Evolutionary conservation across 441 rosid genomes (phyloP).

Genomic region (Pelargonium citronellum): DNA sequence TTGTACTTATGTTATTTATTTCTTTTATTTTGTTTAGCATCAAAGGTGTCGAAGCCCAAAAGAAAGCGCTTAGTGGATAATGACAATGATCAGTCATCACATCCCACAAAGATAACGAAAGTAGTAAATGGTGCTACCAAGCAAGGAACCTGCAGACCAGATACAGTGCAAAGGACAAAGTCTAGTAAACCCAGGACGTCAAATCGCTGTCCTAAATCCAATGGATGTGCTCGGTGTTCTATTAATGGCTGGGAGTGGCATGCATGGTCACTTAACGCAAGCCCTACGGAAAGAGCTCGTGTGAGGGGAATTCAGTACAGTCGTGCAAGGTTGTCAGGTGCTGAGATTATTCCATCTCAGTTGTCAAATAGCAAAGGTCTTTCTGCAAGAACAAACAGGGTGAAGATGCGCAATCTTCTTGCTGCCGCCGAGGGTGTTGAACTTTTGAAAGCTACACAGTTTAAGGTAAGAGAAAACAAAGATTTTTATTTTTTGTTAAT

Average conservation of each 20-base stretch:
- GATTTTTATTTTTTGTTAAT: slow-evolving; percentile 18
- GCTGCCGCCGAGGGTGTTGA: slow-evolving; percentile 99
- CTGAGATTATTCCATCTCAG: slow-evolving; percentile 45
- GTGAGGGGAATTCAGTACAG: slow-evolving; percentile 55
- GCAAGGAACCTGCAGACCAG: slow-evolving; percentile 34
- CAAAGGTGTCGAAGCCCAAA: slow-evolving; percentile 43
- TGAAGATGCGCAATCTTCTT: slow-evolving; percentile 90
- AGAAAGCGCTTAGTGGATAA: slow-evolving; percentile 39
- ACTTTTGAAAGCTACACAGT: slow-evolving; percentile 80
- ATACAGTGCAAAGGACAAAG: slow-evolving; percentile 28
- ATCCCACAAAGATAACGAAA: slow-evolving; percentile 38
- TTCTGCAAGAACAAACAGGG: slow-evolving; percentile 97
- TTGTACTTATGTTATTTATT: slow-evolving; percentile 4
- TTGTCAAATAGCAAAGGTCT: slow-evolving; percentile 51
- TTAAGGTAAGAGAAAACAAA: slow-evolving; percentile 54
- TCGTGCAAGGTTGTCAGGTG: slow-evolving; percentile 40
- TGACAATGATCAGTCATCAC: slow-evolving; percentile 22
- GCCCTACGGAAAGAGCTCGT: slow-evolving; percentile 70
- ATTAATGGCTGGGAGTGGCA: slow-evolving; percentile 95
- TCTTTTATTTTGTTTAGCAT: slow-evolving; percentile 33
- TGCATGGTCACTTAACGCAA: slow-evolving; percentile 77
- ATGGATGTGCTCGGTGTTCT: slow-evolving; percentile 91
- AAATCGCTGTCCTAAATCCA: slow-evolving; percentile 54
- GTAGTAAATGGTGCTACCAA: slow-evolving; percentile 29
- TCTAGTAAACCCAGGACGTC: slow-evolving; percentile 35